These are phyloP conservation scores for Ricinus communis DNA, from an alignment of 345 rosid genomes.

Conservation along the genomic window DNA sequence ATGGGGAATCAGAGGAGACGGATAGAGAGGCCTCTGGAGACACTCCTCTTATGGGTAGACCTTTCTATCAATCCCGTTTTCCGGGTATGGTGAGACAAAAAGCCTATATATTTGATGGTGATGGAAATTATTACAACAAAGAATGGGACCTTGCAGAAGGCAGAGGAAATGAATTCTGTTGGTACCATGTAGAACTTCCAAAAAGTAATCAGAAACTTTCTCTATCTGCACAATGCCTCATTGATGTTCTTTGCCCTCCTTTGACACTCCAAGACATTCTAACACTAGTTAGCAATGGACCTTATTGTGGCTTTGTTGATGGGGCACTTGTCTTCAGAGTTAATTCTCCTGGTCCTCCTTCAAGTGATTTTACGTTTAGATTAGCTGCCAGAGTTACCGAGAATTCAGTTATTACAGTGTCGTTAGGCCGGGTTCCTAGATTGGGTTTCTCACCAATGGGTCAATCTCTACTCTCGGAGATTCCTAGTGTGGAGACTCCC, in stretches of 20 bases:
- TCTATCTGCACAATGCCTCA: constrained; percentile 80
- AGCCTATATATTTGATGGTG: constrained; percentile 86
- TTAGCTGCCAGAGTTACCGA: constrained; percentile 91
- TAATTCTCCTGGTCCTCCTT: constrained; percentile 85
- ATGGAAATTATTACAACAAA: constrained; percentile 60
- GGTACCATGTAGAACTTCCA: constrained; percentile 95
- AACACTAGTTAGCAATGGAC: constrained; percentile 90
- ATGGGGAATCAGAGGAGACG: constrained; percentile 54
- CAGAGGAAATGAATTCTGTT: constrained; percentile 70
- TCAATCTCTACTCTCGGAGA: constrained; percentile 82
- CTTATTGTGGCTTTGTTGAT: constrained; percentile 84
- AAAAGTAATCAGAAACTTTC: constrained; percentile 78
- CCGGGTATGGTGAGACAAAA: constrained; percentile 74
- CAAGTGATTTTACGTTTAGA: constrained; percentile 77
- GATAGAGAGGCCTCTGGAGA: constrained; percentile 38
- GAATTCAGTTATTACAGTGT: constrained; percentile 86
- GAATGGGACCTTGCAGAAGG: constrained; percentile 90
- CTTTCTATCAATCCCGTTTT: constrained; percentile 25
- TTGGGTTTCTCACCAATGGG: constrained; percentile 80
- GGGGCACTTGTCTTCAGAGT: constrained; percentile 95
- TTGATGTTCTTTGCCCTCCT: constrained; percentile 91
- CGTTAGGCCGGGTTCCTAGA: constrained; percentile 89
- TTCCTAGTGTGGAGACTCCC: constrained; percentile 80
- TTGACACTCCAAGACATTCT: constrained; percentile 93
- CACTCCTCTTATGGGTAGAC: constrained; percentile 22